Base-by-base conservation (phyloP, 495 filamentous ascomycete species). In the Aspergillus sparsus region DNA sequence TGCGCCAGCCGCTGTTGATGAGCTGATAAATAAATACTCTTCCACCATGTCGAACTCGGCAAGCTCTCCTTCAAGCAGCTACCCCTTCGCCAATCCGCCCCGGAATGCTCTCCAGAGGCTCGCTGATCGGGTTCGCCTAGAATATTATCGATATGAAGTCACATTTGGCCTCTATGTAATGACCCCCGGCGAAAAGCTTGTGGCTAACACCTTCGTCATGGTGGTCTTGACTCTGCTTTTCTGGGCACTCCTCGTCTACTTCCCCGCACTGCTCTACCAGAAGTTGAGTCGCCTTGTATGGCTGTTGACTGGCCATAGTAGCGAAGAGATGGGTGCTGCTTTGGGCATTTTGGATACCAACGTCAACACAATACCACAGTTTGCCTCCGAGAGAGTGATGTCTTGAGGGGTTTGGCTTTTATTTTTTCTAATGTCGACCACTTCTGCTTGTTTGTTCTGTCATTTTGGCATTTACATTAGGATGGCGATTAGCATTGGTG, bases 101-200 rank as follows among this genome's bases (percentile, higher is more conserved):
- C 68, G 66, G 33, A 73, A 71, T 52, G 55, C 68, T 5, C 13
- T 76, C 34, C 70, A 70, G 55, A 70, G 73, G 31, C 37, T 82
- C 39, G 57, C 80, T 55, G 79, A 82, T 54, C 82, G 82, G 68
- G 73, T 89, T 31, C 80, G 80, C 62, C 79, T 86, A 50, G 88
- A 88, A 69, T 83, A 85, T 62, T 91, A 91, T 68, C 88, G 89
- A 65, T 90, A 89, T 68, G 87, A 90, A 70, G 88, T 90, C 61
- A 89, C 88, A 8, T 87, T 87, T 67, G 81, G 84, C 36, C 74
- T 89, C 21, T 91, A 91, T 71, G 89, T 90, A 74, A 78, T 91
- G 65, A 90, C 86, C 0, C 81, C 85, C 13, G 83, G 77, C 21
- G 88, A 91, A 73, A 89, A 88, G 58, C 80, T 89, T 57, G 83